A percentile compares a stretch with the other conserved stretches of the same genome.
Evolutionary conservation across 306 rosid genomes (phyloP).

Genomic region (Phaseolus lunatus): DNA sequence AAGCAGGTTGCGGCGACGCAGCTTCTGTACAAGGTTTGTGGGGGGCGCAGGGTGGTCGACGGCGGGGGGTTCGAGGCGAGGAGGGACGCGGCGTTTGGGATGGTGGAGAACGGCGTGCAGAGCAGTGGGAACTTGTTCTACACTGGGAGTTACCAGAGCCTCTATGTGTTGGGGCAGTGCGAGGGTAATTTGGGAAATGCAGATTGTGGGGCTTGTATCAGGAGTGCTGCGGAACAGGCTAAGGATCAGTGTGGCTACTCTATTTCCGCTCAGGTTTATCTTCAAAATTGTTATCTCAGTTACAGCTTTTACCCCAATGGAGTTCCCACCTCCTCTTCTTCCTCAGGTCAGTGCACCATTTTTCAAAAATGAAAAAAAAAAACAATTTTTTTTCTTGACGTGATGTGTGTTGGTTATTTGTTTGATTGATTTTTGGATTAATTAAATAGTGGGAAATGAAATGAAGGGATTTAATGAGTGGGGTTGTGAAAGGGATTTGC

Average conservation of each 20-base stretch:
- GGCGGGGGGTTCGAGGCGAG: slow-evolving; percentile 68
- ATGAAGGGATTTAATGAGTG: slow-evolving; percentile 34
- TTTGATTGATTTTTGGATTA: slow-evolving; percentile 16
- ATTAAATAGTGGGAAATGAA: slow-evolving; percentile 32
- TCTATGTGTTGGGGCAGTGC: slow-evolving; percentile 91
- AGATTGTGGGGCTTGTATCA: slow-evolving; percentile 77
- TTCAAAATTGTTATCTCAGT: slow-evolving; percentile 75
- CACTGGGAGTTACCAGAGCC: slow-evolving; percentile 69
- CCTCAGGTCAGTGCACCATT: slow-evolving; percentile 55
- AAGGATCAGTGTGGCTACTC: slow-evolving; percentile 60
- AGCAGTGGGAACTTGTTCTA: slow-evolving; percentile 66
- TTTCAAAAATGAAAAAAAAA: too few relatives aligned
- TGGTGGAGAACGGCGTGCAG: slow-evolving; percentile 69
- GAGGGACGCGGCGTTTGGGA: slow-evolving; percentile 70
- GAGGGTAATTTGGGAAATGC: slow-evolving; percentile 68
- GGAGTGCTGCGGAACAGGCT: slow-evolving; percentile 64
- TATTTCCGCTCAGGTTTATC: slow-evolving; percentile 79
- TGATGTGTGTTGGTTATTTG: not conserved
- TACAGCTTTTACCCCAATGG: slow-evolving; percentile 84
- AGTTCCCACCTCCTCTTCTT: slow-evolving; percentile 55
- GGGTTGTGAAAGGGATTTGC: slow-evolving; percentile 39
- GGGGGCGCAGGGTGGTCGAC: slow-evolving; percentile 53
- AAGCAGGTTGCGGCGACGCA: slow-evolving; percentile 59
- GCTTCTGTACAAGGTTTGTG: slow-evolving; percentile 70
- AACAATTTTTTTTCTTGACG: too few relatives aligned